Conservation (phyloP, 2,329 filamentous ascomycete species). For the Exophiala xenobiotica region DNA sequence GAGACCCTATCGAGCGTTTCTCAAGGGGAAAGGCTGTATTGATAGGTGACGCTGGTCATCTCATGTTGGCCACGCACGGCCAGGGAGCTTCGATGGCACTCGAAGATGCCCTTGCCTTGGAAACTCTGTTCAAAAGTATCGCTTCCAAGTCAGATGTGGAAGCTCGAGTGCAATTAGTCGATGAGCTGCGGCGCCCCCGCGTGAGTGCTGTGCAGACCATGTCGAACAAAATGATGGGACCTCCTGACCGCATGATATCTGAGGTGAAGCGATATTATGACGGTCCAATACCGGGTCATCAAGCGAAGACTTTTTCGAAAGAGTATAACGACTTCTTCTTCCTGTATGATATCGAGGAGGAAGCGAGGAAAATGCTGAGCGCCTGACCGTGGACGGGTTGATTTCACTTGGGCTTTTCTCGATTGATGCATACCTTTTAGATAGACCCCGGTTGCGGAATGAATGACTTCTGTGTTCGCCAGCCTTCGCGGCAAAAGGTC, state of each 20-base stretch:
- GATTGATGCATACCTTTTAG: no score
- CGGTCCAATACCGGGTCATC: conserved; percentile 17
- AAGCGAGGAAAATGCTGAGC: conserved; percentile 5
- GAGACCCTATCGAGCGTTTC: conserved; percentile 41
- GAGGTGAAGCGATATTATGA: conserved; percentile 17
- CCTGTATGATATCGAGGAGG: conserved; percentile 19
- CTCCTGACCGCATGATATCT: conserved; percentile 15
- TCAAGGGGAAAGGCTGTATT: conserved; percentile 55
- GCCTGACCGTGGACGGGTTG: no score
- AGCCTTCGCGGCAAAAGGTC: no score
- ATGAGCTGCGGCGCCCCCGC: conserved; percentile 17
- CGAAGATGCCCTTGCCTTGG: conserved; percentile 35
- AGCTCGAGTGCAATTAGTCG: conserved; percentile 9
- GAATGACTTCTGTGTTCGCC: no score
- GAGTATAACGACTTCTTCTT: conserved; percentile 26
- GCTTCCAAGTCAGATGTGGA: conserved; percentile 2
- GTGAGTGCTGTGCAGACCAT: conserved; percentile 18
- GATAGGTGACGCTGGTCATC: conserved; percentile 64
- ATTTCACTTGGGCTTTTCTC: no score
- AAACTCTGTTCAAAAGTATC: conserved; percentile 30
- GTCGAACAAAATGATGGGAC: conserved; percentile 24
- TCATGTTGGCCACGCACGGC: conserved; percentile 61
- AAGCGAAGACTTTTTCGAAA: conserved; percentile 15
- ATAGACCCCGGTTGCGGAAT: no score
- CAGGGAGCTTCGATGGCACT: conserved; percentile 38